Evolutionary conservation across 1,139 yeast genomes (phyloP), one percentile per base, ranked within the genome.

Genomic region (Eremothecium sinecaudum): DNA sequence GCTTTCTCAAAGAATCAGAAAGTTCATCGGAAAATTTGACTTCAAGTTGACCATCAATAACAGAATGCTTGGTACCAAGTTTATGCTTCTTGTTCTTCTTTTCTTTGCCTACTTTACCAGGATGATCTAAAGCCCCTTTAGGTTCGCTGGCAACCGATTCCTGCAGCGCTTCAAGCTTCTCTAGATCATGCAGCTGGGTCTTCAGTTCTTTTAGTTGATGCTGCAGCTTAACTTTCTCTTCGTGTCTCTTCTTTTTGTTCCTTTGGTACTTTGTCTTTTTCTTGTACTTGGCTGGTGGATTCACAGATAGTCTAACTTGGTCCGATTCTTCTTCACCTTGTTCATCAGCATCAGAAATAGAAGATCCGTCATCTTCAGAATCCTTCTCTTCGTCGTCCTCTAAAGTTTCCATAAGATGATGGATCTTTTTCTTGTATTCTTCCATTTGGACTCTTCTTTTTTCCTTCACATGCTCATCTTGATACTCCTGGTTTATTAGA

Each of bases 1-100:
- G 65, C 45, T 78, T 73, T 57, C 95, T 73, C 53, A 92, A 66
- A 18, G 93, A 82, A 47, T 82, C 92, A 19, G 81, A 75, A 44
- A 92, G 69, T 59, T 90, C 98, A 53, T 84, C 90, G 12, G 94
- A 75, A 36, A 92, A 70, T 60, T 90, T 90, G 27, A 90, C 79
- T 52, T 90, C 97, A 37, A 90, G 59, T 20, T 81, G 79, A 27
- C 71, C 71, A 36, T 76, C 79, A 39, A 74, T 60, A 17, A 74
- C 65, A 27, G 69, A 66, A 53, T 79, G 74, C 50, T 75, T 80
- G 35, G 67, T 54, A 25, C 71, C 71, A 15, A 66, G 46, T 39
- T 60, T 66, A 39, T 58, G 60, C 38, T 58, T 55, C 49, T 56
- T 63, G 39, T 50, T 52, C 40, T 56, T 50, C 45, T 58, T 50